These are phyloP conservation scores for Ascochyta viciae-villosae DNA, from an alignment of 2,329 filamentous ascomycete genomes.

Conservation along the genomic window DNA sequence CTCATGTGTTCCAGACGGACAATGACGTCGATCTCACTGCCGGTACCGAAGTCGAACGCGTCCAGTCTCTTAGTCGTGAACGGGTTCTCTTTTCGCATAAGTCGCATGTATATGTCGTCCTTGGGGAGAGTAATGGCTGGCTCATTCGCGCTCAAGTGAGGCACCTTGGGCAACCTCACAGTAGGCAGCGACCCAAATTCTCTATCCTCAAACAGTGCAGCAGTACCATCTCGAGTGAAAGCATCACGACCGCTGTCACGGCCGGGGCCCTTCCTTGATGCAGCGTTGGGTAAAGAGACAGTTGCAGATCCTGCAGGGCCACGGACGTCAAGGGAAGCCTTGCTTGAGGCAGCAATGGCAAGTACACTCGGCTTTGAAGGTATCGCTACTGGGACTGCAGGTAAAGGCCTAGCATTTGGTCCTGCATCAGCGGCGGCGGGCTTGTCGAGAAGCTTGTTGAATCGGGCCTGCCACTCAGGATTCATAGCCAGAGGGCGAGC, in stretches of 20 bases:
- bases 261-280: slow-evolving; percentile 27
- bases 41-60: slow-evolving; percentile 32
- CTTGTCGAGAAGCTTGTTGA: slow-evolving; percentile 78
- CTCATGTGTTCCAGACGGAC: slow-evolving; percentile 37
- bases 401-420: slow-evolving; percentile 15
- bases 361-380: slow-evolving; percentile 55
- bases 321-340: slow-evolving; percentile 62
- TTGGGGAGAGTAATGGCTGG: slow-evolving; percentile 32
- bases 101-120: slow-evolving; percentile 24
- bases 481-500: slow-evolving; percentile 50
- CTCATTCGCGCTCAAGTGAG: slow-evolving; percentile 45
- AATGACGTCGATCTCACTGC: slow-evolving; percentile 37
- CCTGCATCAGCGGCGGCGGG: slow-evolving; percentile 49
- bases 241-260: slow-evolving; percentile 45
- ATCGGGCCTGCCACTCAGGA: slow-evolving; percentile 78
- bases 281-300: slow-evolving; percentile 68
- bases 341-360: slow-evolving; percentile 71
- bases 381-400: slow-evolving; percentile 41
- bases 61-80: slow-evolving; percentile 38
- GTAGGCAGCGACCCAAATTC: slow-evolving; percentile 57
- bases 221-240: slow-evolving; percentile 51
- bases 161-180: slow-evolving; percentile 41
- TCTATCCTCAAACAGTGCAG: slow-evolving; percentile 54
- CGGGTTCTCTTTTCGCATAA: slow-evolving; percentile 38
- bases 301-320: slow-evolving; percentile 63